Evolutionary conservation across 768 basidiomycete species (phyloP), one percentile per base, ranked within the genome.

Genomic region (Leucocoprinus birnbaumii): DNA sequence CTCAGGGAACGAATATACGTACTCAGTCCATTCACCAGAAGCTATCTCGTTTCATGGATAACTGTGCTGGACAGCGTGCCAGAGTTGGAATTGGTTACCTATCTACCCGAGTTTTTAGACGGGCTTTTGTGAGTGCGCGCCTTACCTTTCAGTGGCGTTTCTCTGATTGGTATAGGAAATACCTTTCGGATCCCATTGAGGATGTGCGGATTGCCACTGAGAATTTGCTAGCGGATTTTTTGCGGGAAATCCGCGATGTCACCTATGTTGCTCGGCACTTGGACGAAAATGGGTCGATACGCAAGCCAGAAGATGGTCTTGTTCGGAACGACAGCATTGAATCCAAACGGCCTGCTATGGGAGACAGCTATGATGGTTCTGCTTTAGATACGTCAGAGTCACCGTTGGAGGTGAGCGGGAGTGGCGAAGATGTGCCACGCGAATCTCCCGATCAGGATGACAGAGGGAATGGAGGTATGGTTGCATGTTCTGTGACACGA

Each of bases 21-120:
- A 60, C 76, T 98, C 66, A 95, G 88, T 66, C 96, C 97, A 0
- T 94, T 96, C 67, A 96, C 97, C 0, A 77, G 97, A 57, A 96
- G 87, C 67, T 98, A 94, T 68, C 81, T 99, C n/a, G 92, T 97
- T 31, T 89, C 90, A 1, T 99, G 97, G 97, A 91, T 98, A 56
- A 91, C 83, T 41, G 91, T 97, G 3, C 80, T 99, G 43, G 94
- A 98, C 65, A 95, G 94, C 18, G 91, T 98, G 3, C 97, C 97
- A 10, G 97, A 99, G 65, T 76, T 99, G 51, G 96, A 98, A 67
- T 80, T 99, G 43, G 89, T 98, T 44, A 87, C 91, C 24, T 97
- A 91, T 71, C 81, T 99, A 31, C 97, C 97, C 1, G 89, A 97
- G 64, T 95, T 98, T 66, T 71, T 99, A 48, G 94, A 98, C 58